phyloP scores from a whole-genome alignment of 257 asterid species.

The Ligustrum vulgare region DNA sequence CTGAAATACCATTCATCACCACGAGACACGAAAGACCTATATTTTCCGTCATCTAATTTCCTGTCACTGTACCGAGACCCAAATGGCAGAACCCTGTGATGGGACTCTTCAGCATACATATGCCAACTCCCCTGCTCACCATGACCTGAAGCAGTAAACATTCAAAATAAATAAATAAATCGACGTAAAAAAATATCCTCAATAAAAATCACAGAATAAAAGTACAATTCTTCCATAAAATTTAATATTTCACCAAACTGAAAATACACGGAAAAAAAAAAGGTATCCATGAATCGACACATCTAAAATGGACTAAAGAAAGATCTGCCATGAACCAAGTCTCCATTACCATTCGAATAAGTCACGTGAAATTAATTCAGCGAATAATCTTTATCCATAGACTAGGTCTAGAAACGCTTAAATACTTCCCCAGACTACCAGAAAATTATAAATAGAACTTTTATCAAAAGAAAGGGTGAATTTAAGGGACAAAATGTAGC shows the following conservation, averaged over 20 bases:
- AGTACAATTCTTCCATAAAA: not conserved
- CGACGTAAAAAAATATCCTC: constrained; percentile 23
- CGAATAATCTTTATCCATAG: constrained; percentile 12
- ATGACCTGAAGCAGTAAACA: constrained; percentile 71
- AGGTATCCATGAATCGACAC: not conserved
- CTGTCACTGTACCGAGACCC: constrained; percentile 67
- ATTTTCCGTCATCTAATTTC: constrained; percentile 64
- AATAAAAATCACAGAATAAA: not conserved
- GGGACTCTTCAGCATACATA: constrained; percentile 62
- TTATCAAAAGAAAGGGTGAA: not conserved
- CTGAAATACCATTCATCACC: constrained; percentile 61
- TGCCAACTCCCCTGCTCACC: constrained; percentile 92
- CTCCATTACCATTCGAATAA: constrained; percentile 14
- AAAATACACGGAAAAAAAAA: not conserved
- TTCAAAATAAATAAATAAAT: constrained; percentile 26
- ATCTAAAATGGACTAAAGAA: constrained; percentile 8
- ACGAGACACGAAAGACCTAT: constrained; percentile 53
- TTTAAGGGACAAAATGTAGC: not conserved
- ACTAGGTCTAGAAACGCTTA: not conserved
- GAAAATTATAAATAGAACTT: constrained; percentile 13
- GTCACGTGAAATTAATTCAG: not conserved
- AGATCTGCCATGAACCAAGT: constrained; percentile 47
- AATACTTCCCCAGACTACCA: not conserved
- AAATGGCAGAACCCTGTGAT: constrained; percentile 60
- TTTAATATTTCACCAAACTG: not conserved